phyloP scores from a whole-genome alignment of 129 eudicot genomes.

The Centaurea solstitialis region DNA sequence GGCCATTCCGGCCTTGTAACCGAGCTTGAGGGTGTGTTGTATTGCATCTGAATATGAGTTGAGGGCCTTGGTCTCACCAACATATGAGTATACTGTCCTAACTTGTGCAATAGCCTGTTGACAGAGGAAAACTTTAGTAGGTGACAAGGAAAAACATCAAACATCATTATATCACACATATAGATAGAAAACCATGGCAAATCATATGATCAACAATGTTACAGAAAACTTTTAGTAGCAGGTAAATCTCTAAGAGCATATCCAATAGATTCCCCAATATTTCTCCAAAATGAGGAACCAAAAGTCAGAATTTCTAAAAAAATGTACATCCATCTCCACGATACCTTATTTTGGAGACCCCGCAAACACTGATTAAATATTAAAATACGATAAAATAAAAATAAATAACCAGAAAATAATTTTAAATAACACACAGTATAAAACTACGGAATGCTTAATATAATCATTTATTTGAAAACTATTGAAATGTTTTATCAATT shows the following conservation, averaged over 20 bases:
- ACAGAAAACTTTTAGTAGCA: neutral
- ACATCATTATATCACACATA: slow-evolving; percentile 14
- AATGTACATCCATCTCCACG: no score
- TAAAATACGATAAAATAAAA: no score
- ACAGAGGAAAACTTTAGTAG: neutral
- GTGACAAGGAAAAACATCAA: neutral
- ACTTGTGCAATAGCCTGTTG: slow-evolving; percentile 96
- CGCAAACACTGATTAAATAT: no score
- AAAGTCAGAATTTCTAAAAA: no score
- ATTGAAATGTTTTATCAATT: no score
- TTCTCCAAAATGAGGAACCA: no score
- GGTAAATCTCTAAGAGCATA: neutral
- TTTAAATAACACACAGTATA: no score
- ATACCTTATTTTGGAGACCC: no score
- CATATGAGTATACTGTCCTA: slow-evolving; percentile 95
- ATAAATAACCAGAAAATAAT: no score
- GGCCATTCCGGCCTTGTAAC: slow-evolving; percentile 99
- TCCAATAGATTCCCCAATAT: no score
- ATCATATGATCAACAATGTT: neutral
- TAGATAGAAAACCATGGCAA: neutral
- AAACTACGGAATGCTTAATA: no score
- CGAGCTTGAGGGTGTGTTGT: slow-evolving; percentile 89
- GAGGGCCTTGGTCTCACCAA: slow-evolving; percentile 93
- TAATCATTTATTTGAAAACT: no score
- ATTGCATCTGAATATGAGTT: slow-evolving; percentile 90